Percentiles rank a stretch among this genome's conserved stretches.
Evolutionary conservation across 805 yeast genomes (phyloP).

Genomic region (Komagataella ulmi): DNA sequence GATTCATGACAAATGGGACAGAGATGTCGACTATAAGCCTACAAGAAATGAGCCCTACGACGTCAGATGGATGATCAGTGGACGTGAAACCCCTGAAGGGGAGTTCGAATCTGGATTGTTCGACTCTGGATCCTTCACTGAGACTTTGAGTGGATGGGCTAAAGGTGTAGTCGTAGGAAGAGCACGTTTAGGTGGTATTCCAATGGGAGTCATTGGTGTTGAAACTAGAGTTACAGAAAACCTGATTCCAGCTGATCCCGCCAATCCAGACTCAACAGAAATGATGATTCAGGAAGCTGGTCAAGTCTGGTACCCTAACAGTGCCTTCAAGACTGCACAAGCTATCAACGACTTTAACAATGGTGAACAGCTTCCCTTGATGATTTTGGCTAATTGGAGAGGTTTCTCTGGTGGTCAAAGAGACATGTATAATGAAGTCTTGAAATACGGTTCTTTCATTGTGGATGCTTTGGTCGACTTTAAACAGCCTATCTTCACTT

Average conservation of each 20-base stretch:
- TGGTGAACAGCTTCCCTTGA: constrained; percentile 95
- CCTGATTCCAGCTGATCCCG: constrained; percentile 94
- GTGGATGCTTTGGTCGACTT: constrained; percentile 94
- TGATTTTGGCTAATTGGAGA: constrained; percentile 99
- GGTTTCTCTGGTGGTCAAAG: constrained; percentile 99
- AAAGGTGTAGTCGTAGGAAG: constrained; percentile 97
- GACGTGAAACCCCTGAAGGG: constrained; percentile 57
- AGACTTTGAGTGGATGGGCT: constrained; percentile 97
- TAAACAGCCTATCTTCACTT: constrained; percentile 93
- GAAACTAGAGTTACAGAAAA: constrained; percentile 88
- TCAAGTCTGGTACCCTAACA: constrained; percentile 99
- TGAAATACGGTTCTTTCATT: constrained; percentile 92
- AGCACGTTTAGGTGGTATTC: constrained; percentile 97
- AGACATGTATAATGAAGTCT: constrained; percentile 97
- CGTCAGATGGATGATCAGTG: constrained; percentile 90
- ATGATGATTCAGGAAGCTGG: constrained; percentile 88
- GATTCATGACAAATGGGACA: constrained; percentile 76
- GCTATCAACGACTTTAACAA: constrained; percentile 94
- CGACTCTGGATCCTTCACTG: constrained; percentile 88
- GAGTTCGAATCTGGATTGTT: constrained; percentile 75
- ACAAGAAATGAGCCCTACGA: constrained; percentile 63
- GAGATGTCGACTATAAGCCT: constrained; percentile 78
- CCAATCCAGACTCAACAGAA: constrained; percentile 92
- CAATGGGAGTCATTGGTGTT: constrained; percentile 95
- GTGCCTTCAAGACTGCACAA: constrained; percentile 98